These are phyloP conservation scores for Zasmidium citrigriseum DNA, from an alignment of 2,329 filamentous ascomycete species.

Conservation along the genomic window DNA sequence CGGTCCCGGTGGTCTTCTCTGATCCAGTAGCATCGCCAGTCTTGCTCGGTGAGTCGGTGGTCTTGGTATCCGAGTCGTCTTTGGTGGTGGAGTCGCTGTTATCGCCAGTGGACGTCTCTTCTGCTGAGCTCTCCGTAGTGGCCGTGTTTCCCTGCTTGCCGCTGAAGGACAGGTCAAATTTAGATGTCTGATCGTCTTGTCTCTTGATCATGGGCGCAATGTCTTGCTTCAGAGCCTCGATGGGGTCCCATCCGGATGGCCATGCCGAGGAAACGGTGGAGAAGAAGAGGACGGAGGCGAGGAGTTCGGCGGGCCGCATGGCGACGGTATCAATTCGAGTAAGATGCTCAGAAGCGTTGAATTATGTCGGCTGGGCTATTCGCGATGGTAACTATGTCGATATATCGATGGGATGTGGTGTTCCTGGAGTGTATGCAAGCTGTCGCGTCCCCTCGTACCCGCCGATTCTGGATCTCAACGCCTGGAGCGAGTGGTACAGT, in stretches of 20 bases:
- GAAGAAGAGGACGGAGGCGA: constrained; percentile 34
- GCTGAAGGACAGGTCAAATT: constrained; percentile 26
- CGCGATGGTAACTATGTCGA: constrained; percentile 7
- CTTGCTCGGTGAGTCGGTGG: constrained; percentile 4
- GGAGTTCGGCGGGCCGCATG: constrained; percentile 37
- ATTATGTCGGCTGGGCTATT: constrained; percentile 6
- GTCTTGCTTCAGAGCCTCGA: constrained; percentile 30
- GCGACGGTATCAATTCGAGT: constrained; percentile 16
- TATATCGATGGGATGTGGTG: constrained; percentile 9
- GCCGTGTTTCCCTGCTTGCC: constrained; percentile 27
- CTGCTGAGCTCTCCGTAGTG: constrained; percentile 23
- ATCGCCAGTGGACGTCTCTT: constrained; percentile 18
- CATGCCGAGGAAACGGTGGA: constrained; percentile 33
- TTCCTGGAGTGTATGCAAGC: constrained; percentile 13
- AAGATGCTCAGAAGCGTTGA: constrained; percentile 5
- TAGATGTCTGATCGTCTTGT: constrained; percentile 23
- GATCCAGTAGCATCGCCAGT: constrained; percentile 17
- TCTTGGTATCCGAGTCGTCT: constrained; percentile 17
- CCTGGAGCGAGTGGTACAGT: not conserved
- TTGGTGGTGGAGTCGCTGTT: constrained; percentile 19
- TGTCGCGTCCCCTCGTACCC: constrained; percentile 20
- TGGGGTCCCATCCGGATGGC: constrained; percentile 27
- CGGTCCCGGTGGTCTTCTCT: constrained; percentile 20
- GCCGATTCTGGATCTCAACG: constrained; percentile 16
- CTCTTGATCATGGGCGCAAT: constrained; percentile 29